Evolutionary conservation across 306 rosid genomes (phyloP), one percentile per base, ranked within the genome.

Genomic region (Trichosanthes truncata): DNA sequence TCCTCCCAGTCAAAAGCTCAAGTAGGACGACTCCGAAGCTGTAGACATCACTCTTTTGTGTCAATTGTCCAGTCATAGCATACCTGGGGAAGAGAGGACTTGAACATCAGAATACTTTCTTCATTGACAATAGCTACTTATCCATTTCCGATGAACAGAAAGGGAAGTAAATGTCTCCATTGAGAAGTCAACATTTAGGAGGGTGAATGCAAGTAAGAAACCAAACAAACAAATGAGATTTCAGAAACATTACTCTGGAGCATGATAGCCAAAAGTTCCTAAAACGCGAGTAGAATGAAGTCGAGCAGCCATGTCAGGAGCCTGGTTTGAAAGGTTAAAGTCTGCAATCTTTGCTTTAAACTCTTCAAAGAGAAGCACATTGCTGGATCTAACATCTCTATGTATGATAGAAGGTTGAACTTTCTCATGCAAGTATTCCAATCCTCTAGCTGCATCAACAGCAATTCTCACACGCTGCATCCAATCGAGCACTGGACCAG

Each of bases 261-360:
- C 94, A 86, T 90, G 94, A 81, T 90, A 90, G 38, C 94, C 94
- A 80, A 90, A 90, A 46, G 94, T 90, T 83, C 94, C 94, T 82
- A 90, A 82, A 9, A 90, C 94, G 71, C 91, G 85, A 51, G 94
- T 90, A 67, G 94, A 90, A 83, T 90, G 94, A 82, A 90, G 94
- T 26, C 94, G 92, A 35, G 92, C 94, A 84, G 94, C 94, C 90
- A 87, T 90, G 87, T 90, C 94, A 63, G 92, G 92, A 68, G 94
- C 88, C 87, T 90, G 94, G 85, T 90, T 90, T 6, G 94, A 90
- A 74, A 90, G 94, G 84, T 90, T 90, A 60, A 88, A 90, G 86
- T 90, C 94, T 23, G 92, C 94, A 79, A 90, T 77, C 86, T 90
- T 90, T 38, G 92, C 89, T 79, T 86, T 88, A 85, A 81, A 90